These are phyloP conservation scores for Inga leiocalycina DNA, from an alignment of 306 rosid genomes.

Conservation along the genomic window DNA sequence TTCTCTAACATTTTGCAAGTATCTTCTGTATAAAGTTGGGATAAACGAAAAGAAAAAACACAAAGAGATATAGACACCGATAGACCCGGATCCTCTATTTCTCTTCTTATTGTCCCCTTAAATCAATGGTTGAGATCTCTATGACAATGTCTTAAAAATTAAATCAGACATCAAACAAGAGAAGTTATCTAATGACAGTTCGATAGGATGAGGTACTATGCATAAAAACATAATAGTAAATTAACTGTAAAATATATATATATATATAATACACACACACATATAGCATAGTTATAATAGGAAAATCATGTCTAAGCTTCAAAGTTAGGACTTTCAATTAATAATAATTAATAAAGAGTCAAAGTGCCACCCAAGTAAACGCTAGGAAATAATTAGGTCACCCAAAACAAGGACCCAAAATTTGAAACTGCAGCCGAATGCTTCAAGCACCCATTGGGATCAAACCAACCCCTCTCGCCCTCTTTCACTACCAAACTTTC, in stretches of 20 bases:
- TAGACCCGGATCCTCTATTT: too few relatives aligned
- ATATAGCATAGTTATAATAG: too few relatives aligned
- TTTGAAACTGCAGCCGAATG: background rate
- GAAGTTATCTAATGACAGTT: background rate
- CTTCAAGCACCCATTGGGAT: background rate
- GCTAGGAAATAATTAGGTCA: background rate
- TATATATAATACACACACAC: too few relatives aligned
- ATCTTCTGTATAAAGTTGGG: too few relatives aligned
- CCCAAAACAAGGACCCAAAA: background rate
- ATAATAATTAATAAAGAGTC: background rate
- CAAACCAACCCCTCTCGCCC: background rate
- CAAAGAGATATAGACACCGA: too few relatives aligned
- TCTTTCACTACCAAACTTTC: background rate
- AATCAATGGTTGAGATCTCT: too few relatives aligned
- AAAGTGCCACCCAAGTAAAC: background rate
- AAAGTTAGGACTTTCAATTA: background rate
- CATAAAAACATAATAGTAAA: background rate
- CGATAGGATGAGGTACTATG: background rate
- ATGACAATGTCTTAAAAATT: too few relatives aligned
- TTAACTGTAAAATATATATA: too few relatives aligned
- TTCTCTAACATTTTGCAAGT: too few relatives aligned
- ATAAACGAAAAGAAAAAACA: too few relatives aligned
- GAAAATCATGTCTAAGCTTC: too few relatives aligned
- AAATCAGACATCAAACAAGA: background rate
- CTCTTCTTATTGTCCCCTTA: too few relatives aligned